Percentiles rank a stretch among this genome's conserved stretches.
These are phyloP conservation scores for Candida sonorensis DNA, from an alignment of 805 yeast species.

Conservation along the genomic window DNA sequence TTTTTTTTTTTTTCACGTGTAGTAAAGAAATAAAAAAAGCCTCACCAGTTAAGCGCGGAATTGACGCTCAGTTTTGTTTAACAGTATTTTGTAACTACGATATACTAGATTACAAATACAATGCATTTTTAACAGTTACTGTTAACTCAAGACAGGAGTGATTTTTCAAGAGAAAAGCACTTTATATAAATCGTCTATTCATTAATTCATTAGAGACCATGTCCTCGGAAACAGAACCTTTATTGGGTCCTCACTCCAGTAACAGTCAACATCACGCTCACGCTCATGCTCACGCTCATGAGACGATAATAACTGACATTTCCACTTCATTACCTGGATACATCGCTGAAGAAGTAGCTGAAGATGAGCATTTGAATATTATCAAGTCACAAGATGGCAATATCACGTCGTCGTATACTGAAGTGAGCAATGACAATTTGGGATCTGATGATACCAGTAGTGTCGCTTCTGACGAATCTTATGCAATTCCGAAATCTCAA, in stretches of 20 bases:
- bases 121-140: no score
- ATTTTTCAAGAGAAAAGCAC: no score
- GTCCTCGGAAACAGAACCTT: background rate
- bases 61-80: no score
- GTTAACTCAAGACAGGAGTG: no score
- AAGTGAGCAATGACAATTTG: background rate
- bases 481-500: constrained; percentile 22
- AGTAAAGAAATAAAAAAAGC: no score
- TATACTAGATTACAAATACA: no score
- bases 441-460: background rate
- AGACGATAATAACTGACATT: constrained; percentile 10
- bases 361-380: constrained; percentile 6
- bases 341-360: constrained; percentile 23
- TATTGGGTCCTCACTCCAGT: background rate
- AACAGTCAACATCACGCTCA: background rate
- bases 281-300: no score
- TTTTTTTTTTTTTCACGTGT: no score
- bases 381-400: constrained; percentile 3
- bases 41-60: no score
- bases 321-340: constrained; percentile 24
- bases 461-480: constrained; percentile 11
- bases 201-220: no score
- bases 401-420: background rate
- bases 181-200: no score
- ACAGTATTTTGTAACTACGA: no score